phyloP scores from a whole-genome alignment of 768 basidiomycete species.

The Boletus patriciae region DNA sequence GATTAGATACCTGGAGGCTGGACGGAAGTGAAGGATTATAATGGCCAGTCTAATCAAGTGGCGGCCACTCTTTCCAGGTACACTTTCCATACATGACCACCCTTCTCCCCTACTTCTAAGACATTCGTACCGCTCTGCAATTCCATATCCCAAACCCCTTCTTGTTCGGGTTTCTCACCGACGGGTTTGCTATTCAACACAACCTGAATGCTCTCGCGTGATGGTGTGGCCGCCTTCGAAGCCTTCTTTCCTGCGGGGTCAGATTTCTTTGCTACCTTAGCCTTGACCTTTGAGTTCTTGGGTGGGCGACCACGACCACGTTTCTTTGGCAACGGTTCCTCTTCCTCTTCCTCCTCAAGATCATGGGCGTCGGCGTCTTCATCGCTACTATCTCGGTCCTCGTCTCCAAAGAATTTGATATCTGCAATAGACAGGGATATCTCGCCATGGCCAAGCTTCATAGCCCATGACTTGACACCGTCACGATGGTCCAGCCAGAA shows the following conservation, averaged over 20 bases:
- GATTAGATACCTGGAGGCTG: slow-evolving; percentile 24
- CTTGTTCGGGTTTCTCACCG: slow-evolving; percentile 44
- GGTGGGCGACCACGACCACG: slow-evolving; percentile 39
- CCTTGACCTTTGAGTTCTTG: slow-evolving; percentile 36
- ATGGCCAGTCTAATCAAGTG: slow-evolving; percentile 17
- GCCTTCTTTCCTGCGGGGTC: slow-evolving; percentile 42
- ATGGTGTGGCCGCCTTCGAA: slow-evolving; percentile 40
- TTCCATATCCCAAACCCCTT: slow-evolving; percentile 62
- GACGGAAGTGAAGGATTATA: slow-evolving; percentile 8
- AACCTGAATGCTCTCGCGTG: slow-evolving; percentile 54
- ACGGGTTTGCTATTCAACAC: slow-evolving; percentile 60
- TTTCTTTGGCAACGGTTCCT: slow-evolving; percentile 40
- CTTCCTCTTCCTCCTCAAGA: slow-evolving; percentile 46
- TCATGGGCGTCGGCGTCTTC: slow-evolving; percentile 49
- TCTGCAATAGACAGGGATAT: slow-evolving; percentile 53
- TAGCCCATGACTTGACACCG: slow-evolving; percentile 73
- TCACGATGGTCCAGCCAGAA: slow-evolving; percentile 63
- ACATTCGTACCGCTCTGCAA: slow-evolving; percentile 58
- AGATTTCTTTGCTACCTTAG: slow-evolving; percentile 35
- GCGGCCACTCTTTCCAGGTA: slow-evolving; percentile 51
- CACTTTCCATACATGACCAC: slow-evolving; percentile 69
- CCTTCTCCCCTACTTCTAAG: slow-evolving; percentile 73
- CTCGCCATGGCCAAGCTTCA: slow-evolving; percentile 61
- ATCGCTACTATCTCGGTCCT: slow-evolving; percentile 59
- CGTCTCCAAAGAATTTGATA: slow-evolving; percentile 53